Conservation (phyloP, 768 basidiomycete species). For the Galerina marginata region DNA sequence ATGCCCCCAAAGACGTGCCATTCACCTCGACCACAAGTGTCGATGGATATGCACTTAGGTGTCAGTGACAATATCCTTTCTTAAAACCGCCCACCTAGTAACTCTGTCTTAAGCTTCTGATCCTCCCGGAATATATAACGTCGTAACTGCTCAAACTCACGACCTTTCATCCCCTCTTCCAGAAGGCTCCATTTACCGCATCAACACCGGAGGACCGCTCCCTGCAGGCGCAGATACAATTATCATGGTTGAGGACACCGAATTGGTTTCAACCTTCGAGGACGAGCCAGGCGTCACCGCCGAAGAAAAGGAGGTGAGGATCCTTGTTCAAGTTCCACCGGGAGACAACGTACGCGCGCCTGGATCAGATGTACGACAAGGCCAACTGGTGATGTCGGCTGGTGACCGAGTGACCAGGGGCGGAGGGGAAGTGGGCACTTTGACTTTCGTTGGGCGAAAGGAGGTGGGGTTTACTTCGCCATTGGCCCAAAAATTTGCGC, state of each 20-base stretch:
- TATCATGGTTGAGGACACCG: slow-evolving; percentile 94
- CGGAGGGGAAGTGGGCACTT: slow-evolving; percentile 85
- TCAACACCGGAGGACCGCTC: slow-evolving; percentile 87
- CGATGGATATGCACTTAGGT: slow-evolving; percentile 85
- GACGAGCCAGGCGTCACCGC: slow-evolving; percentile 37
- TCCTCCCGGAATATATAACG: slow-evolving; percentile 67
- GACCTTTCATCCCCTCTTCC: slow-evolving; percentile 52
- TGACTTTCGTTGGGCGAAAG: slow-evolving; percentile 77
- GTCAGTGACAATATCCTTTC: slow-evolving; percentile 41
- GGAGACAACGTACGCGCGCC: slow-evolving; percentile 78
- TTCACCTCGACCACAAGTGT: slow-evolving; percentile 75
- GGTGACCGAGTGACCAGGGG: slow-evolving; percentile 64
- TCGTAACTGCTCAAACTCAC: slow-evolving; percentile 64
- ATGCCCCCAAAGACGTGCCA: slow-evolving; percentile 70
- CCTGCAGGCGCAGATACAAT: slow-evolving; percentile 78
- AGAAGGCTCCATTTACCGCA: slow-evolving; percentile 62
- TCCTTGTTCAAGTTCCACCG: slow-evolving; percentile 60
- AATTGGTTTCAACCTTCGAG: slow-evolving; percentile 60
- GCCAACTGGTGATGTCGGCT: slow-evolving; percentile 67
- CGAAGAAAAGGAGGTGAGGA: slow-evolving; percentile 78
- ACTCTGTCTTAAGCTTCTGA: slow-evolving; percentile 55
- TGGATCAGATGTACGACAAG: slow-evolving; percentile 74
- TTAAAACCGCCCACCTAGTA: neutral
- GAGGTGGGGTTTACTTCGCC: slow-evolving; percentile 49
- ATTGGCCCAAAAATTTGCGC: neutral